Base-by-base conservation (phyloP, 2,329 filamentous ascomycete species). In the Microdochium paspali region DNA sequence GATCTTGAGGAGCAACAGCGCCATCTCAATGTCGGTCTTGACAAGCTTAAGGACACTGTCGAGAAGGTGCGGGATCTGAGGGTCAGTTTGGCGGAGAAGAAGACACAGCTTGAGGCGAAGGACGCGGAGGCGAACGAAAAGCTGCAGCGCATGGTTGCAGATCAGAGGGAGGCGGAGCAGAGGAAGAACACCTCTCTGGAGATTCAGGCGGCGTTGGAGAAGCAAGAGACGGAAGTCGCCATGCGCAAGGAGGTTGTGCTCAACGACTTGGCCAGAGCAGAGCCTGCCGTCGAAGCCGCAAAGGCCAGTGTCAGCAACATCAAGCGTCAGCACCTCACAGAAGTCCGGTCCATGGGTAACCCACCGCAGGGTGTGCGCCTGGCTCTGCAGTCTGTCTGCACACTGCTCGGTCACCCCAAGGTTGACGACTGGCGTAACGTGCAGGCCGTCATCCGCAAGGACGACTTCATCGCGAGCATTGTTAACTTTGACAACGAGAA, bases 1-100 rank as follows among this genome's bases (percentile, higher is more conserved):
- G 93, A 98, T 61, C 79, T 99, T 1, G 93, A 99, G 66, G 93
- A 99, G 64, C 93, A 99, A 66, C 93, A 99, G 63, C 86, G 93
- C 25, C 93, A 99, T 77, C 76, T 99, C 52, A 98, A 98, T 59
- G 90, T 97, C 48, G 94, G 93, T 75, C 79, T 99, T 2, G 93
- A 98, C 71, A 99, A 99, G 66, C 75, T 99, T 24, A 81, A 88
- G 56, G 93, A 97, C 67, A 98, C 93, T 2, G 90, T 97, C 21
- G 90, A 95, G 66, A 97, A 98, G 71, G 93, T 99, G 48, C 84
- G 88, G 51, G 91, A 97, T 65, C 76, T 98, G 50, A 84, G 91
- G 58, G 84, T 80, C 56, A 96, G 90, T 66, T 76, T 99, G 49
- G 90, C 90, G 1, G 84, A 94, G 67, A 98, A 98, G 78, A 94